A percentile compares a stretch with the other conserved stretches of the same genome.
Evolutionary conservation across 192 early-diverging fungal genomes (phyloP).

Genomic region (Coemansia erecta): DNA sequence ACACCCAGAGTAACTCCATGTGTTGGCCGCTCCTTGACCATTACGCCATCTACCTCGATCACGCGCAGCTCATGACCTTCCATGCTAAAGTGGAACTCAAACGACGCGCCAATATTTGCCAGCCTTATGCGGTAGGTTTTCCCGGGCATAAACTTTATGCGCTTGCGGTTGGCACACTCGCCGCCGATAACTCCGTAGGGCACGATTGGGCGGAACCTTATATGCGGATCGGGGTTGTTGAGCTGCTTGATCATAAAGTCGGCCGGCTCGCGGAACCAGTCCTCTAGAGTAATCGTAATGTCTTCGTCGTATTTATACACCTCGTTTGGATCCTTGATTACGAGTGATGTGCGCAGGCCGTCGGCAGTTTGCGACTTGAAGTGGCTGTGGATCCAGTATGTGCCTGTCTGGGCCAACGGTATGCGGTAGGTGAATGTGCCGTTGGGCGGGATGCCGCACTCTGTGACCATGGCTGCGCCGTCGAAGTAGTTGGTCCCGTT

Average conservation of each 20-base stretch:
- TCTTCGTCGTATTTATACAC: constrained; percentile 67
- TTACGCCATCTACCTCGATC: constrained; percentile 78
- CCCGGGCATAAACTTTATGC: constrained; percentile 62
- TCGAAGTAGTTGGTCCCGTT: constrained; percentile 70
- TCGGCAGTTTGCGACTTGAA: constrained; percentile 70
- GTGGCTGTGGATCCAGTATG: constrained; percentile 83
- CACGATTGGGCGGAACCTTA: constrained; percentile 24
- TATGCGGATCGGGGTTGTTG: constrained; percentile 50
- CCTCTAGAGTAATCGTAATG: constrained; percentile 61
- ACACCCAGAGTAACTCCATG: constrained; percentile 58
- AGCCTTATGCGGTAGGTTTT: constrained; percentile 80
- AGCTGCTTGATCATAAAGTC: constrained; percentile 55
- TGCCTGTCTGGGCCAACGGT: constrained; percentile 65
- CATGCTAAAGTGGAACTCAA: constrained; percentile 73
- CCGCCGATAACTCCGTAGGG: constrained; percentile 52
- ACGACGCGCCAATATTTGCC: constrained; percentile 70
- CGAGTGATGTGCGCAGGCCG: constrained; percentile 66
- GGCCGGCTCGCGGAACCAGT: constrained; percentile 70
- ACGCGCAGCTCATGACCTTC: constrained; percentile 72
- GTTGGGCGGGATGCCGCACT: constrained; percentile 70
- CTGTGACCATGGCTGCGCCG: constrained; percentile 64
- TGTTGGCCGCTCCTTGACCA: constrained; percentile 55
- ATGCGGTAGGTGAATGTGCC: constrained; percentile 68
- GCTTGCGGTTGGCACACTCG: constrained; percentile 53
- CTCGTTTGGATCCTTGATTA: constrained; percentile 57